Percentiles rank a stretch among this genome's conserved stretches.
phyloP scores from a whole-genome alignment of 2,329 filamentous ascomycete species.

The Saccharata proteae region DNA sequence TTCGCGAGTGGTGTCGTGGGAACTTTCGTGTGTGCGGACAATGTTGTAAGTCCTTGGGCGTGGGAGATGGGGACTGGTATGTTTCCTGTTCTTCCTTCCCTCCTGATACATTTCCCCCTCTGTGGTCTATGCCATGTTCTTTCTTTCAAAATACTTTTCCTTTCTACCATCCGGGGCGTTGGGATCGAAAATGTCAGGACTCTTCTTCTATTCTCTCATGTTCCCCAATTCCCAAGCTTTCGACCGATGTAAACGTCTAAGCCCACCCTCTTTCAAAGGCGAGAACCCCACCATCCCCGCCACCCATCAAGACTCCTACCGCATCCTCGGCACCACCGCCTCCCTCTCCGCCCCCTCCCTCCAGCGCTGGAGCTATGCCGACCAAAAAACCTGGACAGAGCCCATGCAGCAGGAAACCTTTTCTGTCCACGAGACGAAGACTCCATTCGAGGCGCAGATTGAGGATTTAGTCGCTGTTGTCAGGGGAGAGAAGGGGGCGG shows the following conservation, averaged over 20 bases:
- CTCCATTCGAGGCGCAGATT: slow-evolving; percentile 42
- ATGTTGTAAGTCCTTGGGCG: slow-evolving; percentile 38
- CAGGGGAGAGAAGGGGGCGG: slow-evolving; percentile 28
- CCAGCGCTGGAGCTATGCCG: slow-evolving; percentile 35
- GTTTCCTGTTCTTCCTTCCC: no score
- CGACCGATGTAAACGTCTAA: no score
- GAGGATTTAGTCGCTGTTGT: slow-evolving; percentile 41
- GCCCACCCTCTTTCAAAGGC: no score
- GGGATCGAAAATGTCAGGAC: background rate
- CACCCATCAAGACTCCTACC: slow-evolving; percentile 35
- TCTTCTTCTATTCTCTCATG: background rate
- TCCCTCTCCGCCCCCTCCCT: slow-evolving; percentile 44
- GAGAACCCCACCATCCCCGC: slow-evolving; percentile 44
- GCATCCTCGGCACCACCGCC: slow-evolving; percentile 42
- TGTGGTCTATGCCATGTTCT: no score
- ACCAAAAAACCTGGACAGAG: slow-evolving; percentile 28
- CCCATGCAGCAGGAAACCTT: slow-evolving; percentile 21
- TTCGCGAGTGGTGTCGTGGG: slow-evolving; percentile 45
- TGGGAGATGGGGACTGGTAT: slow-evolving; percentile 45
- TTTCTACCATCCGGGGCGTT: background rate
- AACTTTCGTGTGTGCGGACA: slow-evolving; percentile 45
- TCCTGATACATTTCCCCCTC: no score
- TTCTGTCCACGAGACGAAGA: slow-evolving; percentile 19
- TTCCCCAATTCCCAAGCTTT: no score
- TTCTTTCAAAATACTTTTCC: background rate